Base-by-base conservation (phyloP, 371 early-diverging fungal species). In the Choanephora cucurbitarum region DNA sequence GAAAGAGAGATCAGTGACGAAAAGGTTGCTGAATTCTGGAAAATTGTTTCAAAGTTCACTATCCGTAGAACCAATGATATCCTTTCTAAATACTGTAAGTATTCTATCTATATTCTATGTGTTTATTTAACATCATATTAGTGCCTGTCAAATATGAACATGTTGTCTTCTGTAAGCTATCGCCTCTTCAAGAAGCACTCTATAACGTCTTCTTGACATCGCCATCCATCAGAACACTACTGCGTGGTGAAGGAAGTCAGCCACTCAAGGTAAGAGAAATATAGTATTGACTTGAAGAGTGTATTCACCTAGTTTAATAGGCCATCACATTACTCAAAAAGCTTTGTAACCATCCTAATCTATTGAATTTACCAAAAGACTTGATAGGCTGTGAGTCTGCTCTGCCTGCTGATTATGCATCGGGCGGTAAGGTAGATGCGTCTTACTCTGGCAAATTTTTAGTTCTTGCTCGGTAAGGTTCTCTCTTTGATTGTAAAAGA, bases 131-230 rank as follows among this genome's bases (percentile, higher is more conserved):
- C 15, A 46, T 47, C 34, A 22, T 5, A 23, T 2, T 62, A 92
- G 92, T 98, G 43, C 98, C 98, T 0, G 82, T 82, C 22, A 98
- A 98, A 71, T 96, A 89, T 73, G 98, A 98, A 55, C 94, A 98
- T 61, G 95, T 98, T 15, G 97, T 98, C 19, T 98, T 98, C 70
- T 94, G 95, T 68, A 83, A 85, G 52, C 73, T 96, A 14, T 81
- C 91, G 1, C 78, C 82, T 8, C 62, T 89, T 18, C 98, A 98
- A 70, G 54, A 82, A n/a, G 73, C 81, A 6, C 72, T 98, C 5
- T 98, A 98, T 69, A 79, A 88, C 40, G 68, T 84, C 15, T 96
- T 91, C 39, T 60, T 89, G 31, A 83, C 83, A 23, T 91, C 95
- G 0, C 84, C 90, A 31, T 92, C 86, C 45, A 89, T 94, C 44